These are phyloP conservation scores for Arthroderma sp. DNA, from an alignment of 2,329 filamentous ascomycete genomes.

Conservation along the genomic window DNA sequence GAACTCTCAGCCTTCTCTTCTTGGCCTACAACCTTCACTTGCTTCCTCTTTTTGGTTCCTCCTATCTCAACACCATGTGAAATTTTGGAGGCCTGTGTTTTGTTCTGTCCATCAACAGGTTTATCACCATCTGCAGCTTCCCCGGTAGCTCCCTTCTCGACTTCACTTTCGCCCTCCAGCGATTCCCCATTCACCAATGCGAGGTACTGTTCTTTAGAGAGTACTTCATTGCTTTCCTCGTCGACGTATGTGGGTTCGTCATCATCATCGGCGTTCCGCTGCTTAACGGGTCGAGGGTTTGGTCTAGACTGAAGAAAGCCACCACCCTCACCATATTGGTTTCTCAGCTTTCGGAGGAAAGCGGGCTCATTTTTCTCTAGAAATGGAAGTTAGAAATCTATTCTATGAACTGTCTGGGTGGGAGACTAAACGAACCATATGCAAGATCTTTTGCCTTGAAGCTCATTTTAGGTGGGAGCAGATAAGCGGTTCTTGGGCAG, in stretches of 20 bases:
- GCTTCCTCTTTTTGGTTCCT: constrained; percentile 29
- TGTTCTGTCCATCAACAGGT: constrained; percentile 1
- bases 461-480: not conserved
- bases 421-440: constrained; percentile 23
- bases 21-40: constrained; percentile 28
- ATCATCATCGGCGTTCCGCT: constrained; percentile 24
- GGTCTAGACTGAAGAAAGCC: constrained; percentile 25
- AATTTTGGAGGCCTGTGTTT: not conserved
- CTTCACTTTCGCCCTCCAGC: not conserved
- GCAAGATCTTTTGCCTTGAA: constrained; percentile 24
- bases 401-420: not conserved
- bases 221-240: constrained; percentile 30
- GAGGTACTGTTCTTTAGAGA: constrained; percentile 32
- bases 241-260: constrained; percentile 33
- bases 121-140: constrained; percentile 1
- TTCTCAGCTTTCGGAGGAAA: constrained; percentile 30
- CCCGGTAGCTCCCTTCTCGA: no score
- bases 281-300: constrained; percentile 23
- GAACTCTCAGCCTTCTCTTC: constrained; percentile 13
- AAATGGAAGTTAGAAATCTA: constrained; percentile 1
- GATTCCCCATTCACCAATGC: constrained; percentile 21
- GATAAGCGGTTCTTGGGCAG: no score
- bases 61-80: constrained; percentile 23
- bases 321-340: constrained; percentile 23
- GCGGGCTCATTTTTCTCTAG: constrained; percentile 29